Conservation (phyloP, 2,329 filamentous ascomycete genomes). For the Phialophora verrucosa region DNA sequence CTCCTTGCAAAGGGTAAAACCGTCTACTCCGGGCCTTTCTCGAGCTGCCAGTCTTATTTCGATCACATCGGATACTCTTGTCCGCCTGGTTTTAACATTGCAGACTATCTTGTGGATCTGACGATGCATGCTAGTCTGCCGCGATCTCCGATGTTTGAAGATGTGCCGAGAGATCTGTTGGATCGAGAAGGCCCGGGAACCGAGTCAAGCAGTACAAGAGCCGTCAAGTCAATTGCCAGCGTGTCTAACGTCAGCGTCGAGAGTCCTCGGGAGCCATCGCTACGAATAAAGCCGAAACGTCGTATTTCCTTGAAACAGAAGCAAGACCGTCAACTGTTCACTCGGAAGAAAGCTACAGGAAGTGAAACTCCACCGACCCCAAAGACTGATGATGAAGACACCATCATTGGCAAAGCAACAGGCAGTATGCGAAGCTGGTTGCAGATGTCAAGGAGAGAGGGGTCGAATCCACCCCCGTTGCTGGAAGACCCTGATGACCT, state of each 20-base stretch:
- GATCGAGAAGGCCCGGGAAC: slow-evolving; percentile 68
- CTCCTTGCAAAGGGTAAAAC: slow-evolving; percentile 86
- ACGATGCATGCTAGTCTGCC: slow-evolving; percentile 88
- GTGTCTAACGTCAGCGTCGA: slow-evolving; percentile 76
- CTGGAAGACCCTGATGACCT: slow-evolving; percentile 72
- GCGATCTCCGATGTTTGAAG: slow-evolving; percentile 60
- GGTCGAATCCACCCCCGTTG: slow-evolving; percentile 63
- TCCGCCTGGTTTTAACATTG: slow-evolving; percentile 97
- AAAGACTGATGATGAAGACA: slow-evolving; percentile 66
- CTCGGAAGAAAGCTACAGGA: slow-evolving; percentile 68
- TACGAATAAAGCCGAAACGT: slow-evolving; percentile 71
- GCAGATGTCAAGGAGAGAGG: slow-evolving; percentile 61
- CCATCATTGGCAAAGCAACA: slow-evolving; percentile 45
- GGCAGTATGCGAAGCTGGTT: slow-evolving; percentile 63
- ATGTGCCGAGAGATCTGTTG: slow-evolving; percentile 61
- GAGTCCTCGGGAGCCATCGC: slow-evolving; percentile 66
- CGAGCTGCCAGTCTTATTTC: slow-evolving; percentile 88
- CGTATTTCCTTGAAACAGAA: slow-evolving; percentile 81
- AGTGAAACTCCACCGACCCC: slow-evolving; percentile 63
- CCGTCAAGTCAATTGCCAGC: slow-evolving; percentile 89
- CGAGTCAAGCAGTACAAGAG: slow-evolving; percentile 82
- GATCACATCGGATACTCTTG: slow-evolving; percentile 90
- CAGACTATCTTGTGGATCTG: slow-evolving; percentile 94
- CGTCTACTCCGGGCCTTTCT: slow-evolving; percentile 92
- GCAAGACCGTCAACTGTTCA: slow-evolving; percentile 90